Conservation (phyloP, 2,329 filamentous ascomycete genomes). For the Phoma sp. region DNA sequence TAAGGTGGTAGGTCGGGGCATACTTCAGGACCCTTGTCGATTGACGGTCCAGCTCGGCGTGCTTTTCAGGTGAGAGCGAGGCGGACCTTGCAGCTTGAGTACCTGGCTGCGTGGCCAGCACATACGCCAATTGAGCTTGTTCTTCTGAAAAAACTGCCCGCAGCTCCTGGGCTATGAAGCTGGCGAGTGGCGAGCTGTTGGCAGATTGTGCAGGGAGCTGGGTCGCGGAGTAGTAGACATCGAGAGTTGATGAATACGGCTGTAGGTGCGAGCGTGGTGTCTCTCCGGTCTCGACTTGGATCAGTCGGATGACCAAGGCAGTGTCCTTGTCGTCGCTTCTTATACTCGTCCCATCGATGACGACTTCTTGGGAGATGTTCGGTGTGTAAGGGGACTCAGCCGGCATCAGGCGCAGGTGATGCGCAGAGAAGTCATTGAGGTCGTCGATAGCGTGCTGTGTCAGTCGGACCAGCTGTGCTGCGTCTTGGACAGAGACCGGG, state of each 20-base stretch:
- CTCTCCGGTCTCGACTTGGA: conserved; percentile 62
- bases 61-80: conserved; percentile 53
- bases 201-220: conserved; percentile 70
- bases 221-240: conserved; percentile 76
- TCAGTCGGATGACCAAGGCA: conserved; percentile 73
- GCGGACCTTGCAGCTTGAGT: conserved; percentile 55
- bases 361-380: conserved; percentile 41
- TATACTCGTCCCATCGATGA: conserved; percentile 35
- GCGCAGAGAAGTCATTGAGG: conserved; percentile 82
- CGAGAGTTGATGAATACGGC: conserved; percentile 71
- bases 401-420: conserved; percentile 77
- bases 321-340: conserved; percentile 54
- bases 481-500: conserved; percentile 70
- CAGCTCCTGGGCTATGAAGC: conserved; percentile 79
- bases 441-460: conserved; percentile 87
- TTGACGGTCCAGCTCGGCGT: conserved; percentile 66
- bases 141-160: conserved; percentile 84
- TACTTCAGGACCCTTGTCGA: conserved; percentile 88
- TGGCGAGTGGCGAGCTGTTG: conserved; percentile 74
- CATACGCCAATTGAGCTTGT: conserved; percentile 72
- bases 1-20: conserved; percentile 90
- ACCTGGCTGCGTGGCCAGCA: conserved; percentile 54
- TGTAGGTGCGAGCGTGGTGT: conserved; percentile 68
- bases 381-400: conserved; percentile 44
- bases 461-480: conserved; percentile 74